Conservation (phyloP, 192 early-diverging fungal genomes). For the Dissophora ornata region DNA sequence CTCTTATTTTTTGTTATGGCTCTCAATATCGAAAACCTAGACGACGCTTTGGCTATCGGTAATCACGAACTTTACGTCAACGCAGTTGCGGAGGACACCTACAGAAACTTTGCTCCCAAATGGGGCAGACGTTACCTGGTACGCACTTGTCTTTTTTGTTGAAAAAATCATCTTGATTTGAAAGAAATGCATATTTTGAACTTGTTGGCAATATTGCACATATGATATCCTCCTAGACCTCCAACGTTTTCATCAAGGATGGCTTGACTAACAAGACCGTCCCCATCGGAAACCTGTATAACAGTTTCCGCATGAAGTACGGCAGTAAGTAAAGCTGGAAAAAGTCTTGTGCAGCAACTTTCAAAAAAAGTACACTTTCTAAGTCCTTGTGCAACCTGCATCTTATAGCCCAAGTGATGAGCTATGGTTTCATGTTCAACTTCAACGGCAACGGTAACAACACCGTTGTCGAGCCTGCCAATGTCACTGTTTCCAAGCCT, state of each 20-base stretch:
- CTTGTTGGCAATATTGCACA: too few species aligned
- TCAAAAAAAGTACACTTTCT: too few species aligned
- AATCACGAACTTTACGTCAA: constrained; percentile 42
- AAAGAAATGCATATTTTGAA: too few species aligned
- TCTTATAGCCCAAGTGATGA: constrained; percentile 61
- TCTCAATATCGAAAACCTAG: constrained; percentile 25
- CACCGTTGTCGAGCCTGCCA: constrained; percentile 51
- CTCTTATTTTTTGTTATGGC: too few species aligned
- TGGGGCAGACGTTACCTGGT: constrained; percentile 47
- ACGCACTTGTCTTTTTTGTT: too few species aligned
- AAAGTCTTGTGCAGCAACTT: too few species aligned
- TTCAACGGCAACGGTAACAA: constrained; percentile 50
- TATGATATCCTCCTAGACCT: too few species aligned
- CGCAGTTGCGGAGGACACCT: constrained; percentile 39
- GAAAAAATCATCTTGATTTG: too few species aligned
- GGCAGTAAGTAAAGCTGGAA: constrained; percentile 30
- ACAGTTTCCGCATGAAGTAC: constrained; percentile 52
- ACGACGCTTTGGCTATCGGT: constrained; percentile 38
- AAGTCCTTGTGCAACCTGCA: too few species aligned
- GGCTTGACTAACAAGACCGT: constrained; percentile 55
- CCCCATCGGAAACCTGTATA: constrained; percentile 55
- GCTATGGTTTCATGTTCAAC: constrained; percentile 64
- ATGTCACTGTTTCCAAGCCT: constrained; percentile 54
- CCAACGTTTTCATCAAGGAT: constrained; percentile 47
- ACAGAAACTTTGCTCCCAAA: constrained; percentile 44